Base-by-base conservation (phyloP, 768 basidiomycete species). In the Macrolepiota albuminosa region DNA sequence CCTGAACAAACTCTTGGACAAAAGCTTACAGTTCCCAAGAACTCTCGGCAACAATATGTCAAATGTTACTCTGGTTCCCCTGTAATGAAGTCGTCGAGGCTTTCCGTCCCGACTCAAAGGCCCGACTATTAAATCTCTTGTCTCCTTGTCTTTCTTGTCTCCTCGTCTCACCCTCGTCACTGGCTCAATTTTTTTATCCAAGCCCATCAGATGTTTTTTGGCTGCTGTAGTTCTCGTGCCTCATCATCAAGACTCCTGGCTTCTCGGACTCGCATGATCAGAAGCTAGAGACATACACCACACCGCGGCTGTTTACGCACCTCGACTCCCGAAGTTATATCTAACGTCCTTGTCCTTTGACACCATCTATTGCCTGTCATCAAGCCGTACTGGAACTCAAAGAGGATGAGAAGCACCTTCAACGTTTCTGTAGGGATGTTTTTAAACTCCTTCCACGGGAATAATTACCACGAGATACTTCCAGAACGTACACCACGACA, bases 171-270 rank as follows among this genome's bases (percentile, higher is more conserved):
- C 18, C 42, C n/a, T 21, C 29, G 40, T 8, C 18, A 43, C 42
- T 21, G 9, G 18, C 34, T 34, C 34, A 6, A 34, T 34, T 34
- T 34, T 10, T 34, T 18, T 42, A 9, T 7, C 7, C n/a, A 45
- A 45, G 6, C 21, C 9, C 21, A 45, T 45, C 8, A 45, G 43
- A 21, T 45, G 16, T 45, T 21, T 10, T 21, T n/a, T 45, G 13
- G 16, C 10, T 84, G 75, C 64, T 84, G 84, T 66, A 76, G 82
- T 24, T 67, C n/a, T 11, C 4, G 13, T 37, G 37, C 18, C 10
- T 33, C 50, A 18, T 24, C 36, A 57, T 58, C 56, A 48, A 37
- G 48, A 21, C 29, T 58, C 53, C 61, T 58, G 11, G 18, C 40
- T 46, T 54, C 14, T 46, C 53, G 57, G 48, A 51, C 51, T 8